Base-by-base conservation (phyloP, 2,329 filamentous ascomycete species). In the Trichoderma pleuroti region DNA sequence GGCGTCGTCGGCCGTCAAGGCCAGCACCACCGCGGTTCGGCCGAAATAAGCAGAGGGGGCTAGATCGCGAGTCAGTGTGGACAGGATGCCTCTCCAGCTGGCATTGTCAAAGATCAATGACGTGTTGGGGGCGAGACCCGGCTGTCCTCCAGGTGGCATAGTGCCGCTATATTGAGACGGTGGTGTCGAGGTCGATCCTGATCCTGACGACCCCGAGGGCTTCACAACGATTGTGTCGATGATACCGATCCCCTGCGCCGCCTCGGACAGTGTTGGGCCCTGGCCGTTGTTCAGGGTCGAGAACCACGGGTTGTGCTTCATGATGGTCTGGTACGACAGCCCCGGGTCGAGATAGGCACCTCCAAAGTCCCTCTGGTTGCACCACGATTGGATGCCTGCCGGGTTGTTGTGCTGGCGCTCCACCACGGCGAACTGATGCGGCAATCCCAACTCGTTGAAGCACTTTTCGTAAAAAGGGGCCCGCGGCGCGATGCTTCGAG, bases 381-480 rank as follows among this genome's bases (percentile, higher is more conserved):
- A 89, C 80, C 93, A 90, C 0, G 88, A 83, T 77, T 94, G 92
- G 72, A 96, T 87, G 18, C 88, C 89, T 4, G 86, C 86, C 64
- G 88, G 87, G 1, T 87, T 88, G 73, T 87, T 90, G 5, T 88
- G 85, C 5, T 90, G 88, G 68, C 91, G 86, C 78, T 95, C 92
- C 10, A 95, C 89, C 46, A 91, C 90, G 16, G 88, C 86, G 74
- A 96, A 92, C 61, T 92, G 89, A 76, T 97, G 93, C 12, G 93
- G 93, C n/a, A 97, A 83, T n/a, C 93, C 92, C 11, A 97, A 86
- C 76, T 93, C 91, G 75, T 93, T 93, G 80, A 93, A 91, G 75
- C 91, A 93, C 76, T 92, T 97, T 77, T 94, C 93, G 78, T 94
- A 95, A 78, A 97, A 97, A 72, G 92, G 91, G 5, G 92, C 92